Evolutionary conservation across 306 rosid genomes (phyloP).

Genomic region (Purshia tridentata): DNA sequence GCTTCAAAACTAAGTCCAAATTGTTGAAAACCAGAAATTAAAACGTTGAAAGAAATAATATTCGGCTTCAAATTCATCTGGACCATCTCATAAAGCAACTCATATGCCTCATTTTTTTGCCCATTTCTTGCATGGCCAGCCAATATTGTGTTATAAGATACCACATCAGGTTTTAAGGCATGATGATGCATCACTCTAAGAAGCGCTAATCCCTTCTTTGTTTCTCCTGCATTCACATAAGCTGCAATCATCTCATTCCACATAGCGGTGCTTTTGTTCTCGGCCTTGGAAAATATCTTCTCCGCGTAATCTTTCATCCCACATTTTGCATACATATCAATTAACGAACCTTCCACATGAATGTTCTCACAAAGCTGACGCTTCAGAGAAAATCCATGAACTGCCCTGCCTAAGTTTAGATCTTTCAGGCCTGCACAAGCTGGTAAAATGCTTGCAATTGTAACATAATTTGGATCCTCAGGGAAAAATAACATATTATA

Average conservation of each 20-base stretch:
- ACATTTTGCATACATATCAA: slow-evolving; percentile 45
- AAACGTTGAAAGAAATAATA: slow-evolving; percentile 39
- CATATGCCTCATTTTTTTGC: slow-evolving; percentile 38
- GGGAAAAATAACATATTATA: slow-evolving; percentile 34
- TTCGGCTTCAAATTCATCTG: slow-evolving; percentile 30
- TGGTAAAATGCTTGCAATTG: slow-evolving; percentile 43
- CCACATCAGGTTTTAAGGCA: slow-evolving; percentile 41
- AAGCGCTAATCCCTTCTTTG: slow-evolving; percentile 32
- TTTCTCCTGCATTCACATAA: slow-evolving; percentile 29
- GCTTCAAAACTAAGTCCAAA: slow-evolving; percentile 47
- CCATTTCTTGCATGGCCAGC: slow-evolving; percentile 45
- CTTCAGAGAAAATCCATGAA: slow-evolving; percentile 43
- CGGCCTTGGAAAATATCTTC: slow-evolving; percentile 25
- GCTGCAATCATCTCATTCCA: slow-evolving; percentile 50
- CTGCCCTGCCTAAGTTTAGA: slow-evolving; percentile 37
- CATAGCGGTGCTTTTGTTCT: slow-evolving; percentile 33
- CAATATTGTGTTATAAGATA: slow-evolving; percentile 42
- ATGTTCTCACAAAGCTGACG: slow-evolving; percentile 33
- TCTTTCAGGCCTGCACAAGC: slow-evolving; percentile 47
- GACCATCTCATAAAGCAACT: slow-evolving; percentile 41
- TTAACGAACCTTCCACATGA: slow-evolving; percentile 44
- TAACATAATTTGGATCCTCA: slow-evolving; percentile 36
- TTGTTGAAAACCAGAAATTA: slow-evolving; percentile 53
- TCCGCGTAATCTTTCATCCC: slow-evolving; percentile 30
- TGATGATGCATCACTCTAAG: slow-evolving; percentile 35